Evolutionary conservation across 352 stramenopile genomes (phyloP).

Genomic region (Globisporangium okanoganense): DNA sequence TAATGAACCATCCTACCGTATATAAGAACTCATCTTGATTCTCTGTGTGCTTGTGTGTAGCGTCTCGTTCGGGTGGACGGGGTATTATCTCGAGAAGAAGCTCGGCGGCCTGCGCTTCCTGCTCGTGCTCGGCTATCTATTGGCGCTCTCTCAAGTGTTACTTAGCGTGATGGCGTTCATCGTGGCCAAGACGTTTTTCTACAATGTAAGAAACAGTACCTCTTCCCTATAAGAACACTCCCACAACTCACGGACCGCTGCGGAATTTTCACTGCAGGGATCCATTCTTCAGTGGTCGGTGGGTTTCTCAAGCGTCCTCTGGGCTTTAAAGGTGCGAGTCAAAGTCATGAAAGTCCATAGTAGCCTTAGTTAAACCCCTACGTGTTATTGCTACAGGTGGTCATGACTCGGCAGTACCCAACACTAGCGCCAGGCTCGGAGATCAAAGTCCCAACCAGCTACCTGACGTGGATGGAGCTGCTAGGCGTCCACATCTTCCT

Average conservation of each 20-base stretch:
- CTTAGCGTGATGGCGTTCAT: constrained; percentile 17
- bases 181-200: constrained; percentile 10
- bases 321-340: constrained; percentile 19
- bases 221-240: neutral
- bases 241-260: neutral
- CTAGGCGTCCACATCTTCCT: constrained; percentile 40
- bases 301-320: constrained; percentile 24
- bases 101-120: constrained; percentile 22
- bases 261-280: constrained; percentile 4
- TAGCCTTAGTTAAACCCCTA: neutral
- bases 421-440: constrained; percentile 12
- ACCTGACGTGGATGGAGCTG: constrained; percentile 56
- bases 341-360: neutral
- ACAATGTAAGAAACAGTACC: constrained; percentile 11
- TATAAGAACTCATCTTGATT: neutral
- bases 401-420: constrained; percentile 27
- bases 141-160: constrained; percentile 21
- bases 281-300: constrained; percentile 17
- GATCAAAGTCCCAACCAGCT: constrained; percentile 32
- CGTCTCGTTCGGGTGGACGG: constrained; percentile 25
- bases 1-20: neutral
- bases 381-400: neutral
- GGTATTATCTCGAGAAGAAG: constrained; percentile 23
- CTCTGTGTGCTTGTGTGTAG: neutral
- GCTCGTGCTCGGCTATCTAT: constrained; percentile 15